Evolutionary conservation across 208 protist species (phyloP), one percentile per base, ranked within the genome.

Genomic region (Kentomonas sorsogonicus): DNA sequence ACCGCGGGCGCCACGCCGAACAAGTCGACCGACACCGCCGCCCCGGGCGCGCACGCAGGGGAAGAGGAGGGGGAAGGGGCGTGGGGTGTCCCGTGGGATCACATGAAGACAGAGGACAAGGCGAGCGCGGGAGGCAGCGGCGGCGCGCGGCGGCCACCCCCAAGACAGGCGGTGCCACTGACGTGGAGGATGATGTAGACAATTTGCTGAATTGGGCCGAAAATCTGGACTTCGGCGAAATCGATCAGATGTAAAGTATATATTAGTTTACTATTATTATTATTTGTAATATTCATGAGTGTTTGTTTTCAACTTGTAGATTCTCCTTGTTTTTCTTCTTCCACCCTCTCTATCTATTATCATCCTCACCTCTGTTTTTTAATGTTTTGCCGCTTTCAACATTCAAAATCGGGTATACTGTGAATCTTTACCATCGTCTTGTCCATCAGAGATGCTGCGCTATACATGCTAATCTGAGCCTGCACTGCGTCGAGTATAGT

Each of bases 141-240:
- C 20, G 29, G 34, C 15, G 25, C 20, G 22, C 11, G 34, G 20
- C 39, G 3, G 30, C 41, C 10, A 16, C 27, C 29, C 6, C 4
- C 36, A 15, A 2, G 10, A 25, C 22, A n/a, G 16, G 31, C 38
- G n/a, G 18, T 48, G 6, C 1, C 26, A 57, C 27, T 53, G 67
- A 59, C 20, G 73, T 74, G 38, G 72, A 72, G 46, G 79, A 82
- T 67, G 48, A 63, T 16, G 62, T 80, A 16, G 74, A 64, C 31
- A 71, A 38, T 0, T 41, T 86, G 16, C 33, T 86, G 36, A 41
- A 69, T 27, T 86, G 79, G 74, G 79, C 79, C 0, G 66, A 81
- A 25, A 60, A 74, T 13, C 62, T 86, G 1, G 62, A 86, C 52
- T 43, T 61, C 13, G 69, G 69, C 31, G 53, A 51, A 23, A 71